Conservation (phyloP, 495 filamentous ascomycete genomes). For the Achaetomiella virescens region DNA sequence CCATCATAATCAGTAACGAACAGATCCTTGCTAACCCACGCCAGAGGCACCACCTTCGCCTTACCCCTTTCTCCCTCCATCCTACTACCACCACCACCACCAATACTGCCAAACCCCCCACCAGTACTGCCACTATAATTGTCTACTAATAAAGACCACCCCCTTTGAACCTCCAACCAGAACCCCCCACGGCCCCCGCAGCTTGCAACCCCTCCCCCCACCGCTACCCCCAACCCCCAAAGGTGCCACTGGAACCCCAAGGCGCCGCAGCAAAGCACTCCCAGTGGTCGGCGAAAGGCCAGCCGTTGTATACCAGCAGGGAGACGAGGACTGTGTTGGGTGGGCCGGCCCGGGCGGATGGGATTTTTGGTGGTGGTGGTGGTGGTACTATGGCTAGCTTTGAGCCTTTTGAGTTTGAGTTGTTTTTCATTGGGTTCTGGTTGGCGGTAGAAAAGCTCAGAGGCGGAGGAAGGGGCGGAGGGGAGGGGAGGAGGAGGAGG, state of each 20-base stretch:
- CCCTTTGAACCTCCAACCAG: conserved; percentile 6
- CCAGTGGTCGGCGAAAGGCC: conserved; percentile 14
- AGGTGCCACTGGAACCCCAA: background rate
- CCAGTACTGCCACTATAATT: no score
- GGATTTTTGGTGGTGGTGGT: no score
- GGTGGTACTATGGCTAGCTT: no score
- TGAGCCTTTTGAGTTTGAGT: no score
- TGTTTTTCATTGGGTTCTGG: no score
- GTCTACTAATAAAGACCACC: background rate
- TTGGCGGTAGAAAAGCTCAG: no score
- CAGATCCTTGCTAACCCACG: background rate
- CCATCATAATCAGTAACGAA: background rate
- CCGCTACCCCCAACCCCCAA: no score
- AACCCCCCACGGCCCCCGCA: conserved; percentile 1
- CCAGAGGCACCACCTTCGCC: conserved; percentile 3
- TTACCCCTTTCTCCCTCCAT: background rate
- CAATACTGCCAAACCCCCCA: no score
- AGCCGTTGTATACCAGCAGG: conserved; percentile 15
- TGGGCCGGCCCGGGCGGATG: no score
- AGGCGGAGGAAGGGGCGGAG: no score
- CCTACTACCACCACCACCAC: no score
- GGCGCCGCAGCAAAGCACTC: conserved; percentile 7
- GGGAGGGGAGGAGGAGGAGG: no score
- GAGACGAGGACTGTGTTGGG: background rate
- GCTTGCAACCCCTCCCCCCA: conserved; percentile 7